Conservation (phyloP, 208 protist species). For the Leishmania guyanensis region DNA sequence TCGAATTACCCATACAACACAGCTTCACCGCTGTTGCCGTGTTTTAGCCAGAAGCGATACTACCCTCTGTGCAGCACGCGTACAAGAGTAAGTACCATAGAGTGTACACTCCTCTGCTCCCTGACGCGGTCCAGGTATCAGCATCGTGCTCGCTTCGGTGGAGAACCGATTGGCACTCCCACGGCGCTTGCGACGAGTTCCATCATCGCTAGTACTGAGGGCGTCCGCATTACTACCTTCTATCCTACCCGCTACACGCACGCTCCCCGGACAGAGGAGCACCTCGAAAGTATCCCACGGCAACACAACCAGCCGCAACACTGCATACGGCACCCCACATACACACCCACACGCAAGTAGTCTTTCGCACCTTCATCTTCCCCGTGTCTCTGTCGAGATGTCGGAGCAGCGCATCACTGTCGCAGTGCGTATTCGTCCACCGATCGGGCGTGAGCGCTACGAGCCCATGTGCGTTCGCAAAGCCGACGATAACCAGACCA, state of each 20-base stretch:
- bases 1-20: not conserved
- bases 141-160: not conserved
- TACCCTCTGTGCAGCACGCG: not conserved
- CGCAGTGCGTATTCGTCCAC: conserved; percentile 80
- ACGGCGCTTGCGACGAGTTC: not conserved
- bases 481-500: conserved; percentile 71
- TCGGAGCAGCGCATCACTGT: conserved; percentile 81
- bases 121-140: not conserved
- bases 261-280: not conserved
- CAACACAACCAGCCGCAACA: not conserved
- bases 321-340: not conserved
- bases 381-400: conserved; percentile 24
- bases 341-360: not conserved
- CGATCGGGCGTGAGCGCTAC: conserved; percentile 73
- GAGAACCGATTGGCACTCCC: not conserved
- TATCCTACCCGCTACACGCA: not conserved
- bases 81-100: not conserved
- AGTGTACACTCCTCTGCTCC: not conserved
- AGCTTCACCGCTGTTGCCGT: not conserved
- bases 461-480: conserved; percentile 69
- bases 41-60: not conserved
- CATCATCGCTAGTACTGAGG: not conserved
- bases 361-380: not conserved
- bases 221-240: not conserved
- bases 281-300: not conserved